phyloP scores from a whole-genome alignment of 306 rosid genomes.

The Casuarina equisetifolia region DNA sequence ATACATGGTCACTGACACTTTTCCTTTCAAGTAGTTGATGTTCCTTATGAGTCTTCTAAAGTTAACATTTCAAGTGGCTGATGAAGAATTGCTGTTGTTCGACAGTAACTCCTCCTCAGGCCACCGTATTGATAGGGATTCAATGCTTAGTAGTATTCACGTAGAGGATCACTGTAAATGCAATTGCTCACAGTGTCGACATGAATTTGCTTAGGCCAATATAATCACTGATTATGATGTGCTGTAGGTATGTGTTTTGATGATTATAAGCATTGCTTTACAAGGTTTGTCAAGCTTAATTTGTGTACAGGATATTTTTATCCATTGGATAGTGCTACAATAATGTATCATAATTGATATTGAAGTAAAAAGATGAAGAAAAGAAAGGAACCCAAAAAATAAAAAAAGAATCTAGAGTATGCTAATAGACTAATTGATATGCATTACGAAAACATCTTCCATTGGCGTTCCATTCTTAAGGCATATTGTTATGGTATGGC shows the following conservation, averaged over 20 bases:
- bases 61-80: neutral
- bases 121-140: neutral
- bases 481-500: neutral
- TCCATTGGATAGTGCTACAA: neutral
- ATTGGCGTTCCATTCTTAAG: neutral
- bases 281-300: neutral
- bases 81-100: neutral
- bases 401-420: neutral
- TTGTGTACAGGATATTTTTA: neutral
- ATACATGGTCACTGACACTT: slow-evolving; percentile 56
- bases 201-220: slow-evolving; percentile 1
- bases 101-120: neutral
- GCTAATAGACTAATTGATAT: neutral
- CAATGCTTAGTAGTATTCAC: neutral
- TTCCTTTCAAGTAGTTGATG: neutral
- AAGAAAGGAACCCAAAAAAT: neutral
- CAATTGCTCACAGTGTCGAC: neutral
- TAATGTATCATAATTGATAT: neutral
- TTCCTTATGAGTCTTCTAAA: neutral
- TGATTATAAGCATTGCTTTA: neutral
- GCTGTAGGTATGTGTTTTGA: neutral
- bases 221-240: neutral
- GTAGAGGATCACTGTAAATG: neutral
- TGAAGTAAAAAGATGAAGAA: neutral
- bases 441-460: neutral